Evolutionary conservation across 129 eudicot genomes (phyloP).

Genomic region (Flaveria bidentis): DNA sequence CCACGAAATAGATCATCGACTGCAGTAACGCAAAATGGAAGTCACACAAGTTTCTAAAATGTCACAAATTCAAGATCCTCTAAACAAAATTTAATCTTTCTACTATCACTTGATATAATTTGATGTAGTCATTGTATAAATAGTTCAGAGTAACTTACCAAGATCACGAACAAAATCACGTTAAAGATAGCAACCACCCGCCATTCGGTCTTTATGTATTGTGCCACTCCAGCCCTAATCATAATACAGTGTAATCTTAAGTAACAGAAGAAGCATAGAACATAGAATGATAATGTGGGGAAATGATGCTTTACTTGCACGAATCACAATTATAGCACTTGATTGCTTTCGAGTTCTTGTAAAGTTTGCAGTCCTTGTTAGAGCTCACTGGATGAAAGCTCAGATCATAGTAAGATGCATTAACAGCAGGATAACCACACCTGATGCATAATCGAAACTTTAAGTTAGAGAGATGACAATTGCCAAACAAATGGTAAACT

Average conservation of each 20-base stretch:
- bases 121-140: conserved; percentile 3
- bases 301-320: conserved; percentile 70
- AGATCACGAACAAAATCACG: conserved; percentile 61
- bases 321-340: conserved; percentile 92
- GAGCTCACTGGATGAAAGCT: conserved; percentile 81
- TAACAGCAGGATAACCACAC: conserved; percentile 92
- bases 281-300: background rate
- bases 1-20: conserved; percentile 83
- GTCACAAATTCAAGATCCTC: conserved; percentile 3
- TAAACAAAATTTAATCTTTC: background rate
- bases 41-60: conserved; percentile 12
- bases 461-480: conserved; percentile 5
- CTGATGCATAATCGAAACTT: conserved; percentile 33
- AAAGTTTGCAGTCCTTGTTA: conserved; percentile 74
- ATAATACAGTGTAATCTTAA: conserved; percentile 6
- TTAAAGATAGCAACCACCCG: conserved; percentile 90
- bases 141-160: conserved; percentile 53
- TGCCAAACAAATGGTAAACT: conserved; percentile 12
- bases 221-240: conserved; percentile 92
- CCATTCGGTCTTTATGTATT: conserved; percentile 92
- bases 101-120: background rate
- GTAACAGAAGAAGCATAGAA: conserved; percentile 3
- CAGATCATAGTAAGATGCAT: conserved; percentile 80
- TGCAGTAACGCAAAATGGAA: conserved; percentile 26
- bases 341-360: conserved; percentile 65